Evolutionary conservation across 140 eudicot species (phyloP).

Genomic region (Cichorium intybus): DNA sequence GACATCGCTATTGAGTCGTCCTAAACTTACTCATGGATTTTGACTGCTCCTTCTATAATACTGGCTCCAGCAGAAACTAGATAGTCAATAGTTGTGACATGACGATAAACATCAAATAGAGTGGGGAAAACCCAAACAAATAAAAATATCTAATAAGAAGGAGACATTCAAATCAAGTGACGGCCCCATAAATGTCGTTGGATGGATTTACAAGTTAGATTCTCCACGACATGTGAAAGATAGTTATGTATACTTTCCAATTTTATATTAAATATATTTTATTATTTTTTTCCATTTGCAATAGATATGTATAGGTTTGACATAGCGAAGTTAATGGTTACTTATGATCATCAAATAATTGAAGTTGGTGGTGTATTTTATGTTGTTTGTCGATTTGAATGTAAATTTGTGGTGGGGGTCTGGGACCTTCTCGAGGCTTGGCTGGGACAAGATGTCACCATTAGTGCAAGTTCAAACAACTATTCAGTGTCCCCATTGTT

Average conservation of each 20-base stretch:
- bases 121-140: conserved; percentile 31
- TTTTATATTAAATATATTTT: neutral
- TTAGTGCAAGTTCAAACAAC: conserved; percentile 19
- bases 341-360: neutral
- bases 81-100: conserved; percentile 29
- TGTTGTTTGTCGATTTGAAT: conserved; percentile 22
- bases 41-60: conserved; percentile 7
- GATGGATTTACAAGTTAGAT: conserved; percentile 15
- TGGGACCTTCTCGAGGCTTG: conserved; percentile 16
- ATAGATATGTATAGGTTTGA: conserved; percentile 4
- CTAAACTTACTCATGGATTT: conserved; percentile 18
- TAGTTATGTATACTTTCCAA: neutral
- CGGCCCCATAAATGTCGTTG: conserved; percentile 26
- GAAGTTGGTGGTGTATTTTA: conserved; percentile 1
- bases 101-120: conserved; percentile 25
- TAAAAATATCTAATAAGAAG: conserved; percentile 17
- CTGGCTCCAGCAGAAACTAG: neutral
- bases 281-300: neutral
- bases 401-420: conserved; percentile 33
- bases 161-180: conserved; percentile 34
- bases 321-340: neutral
- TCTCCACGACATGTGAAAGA: conserved; percentile 5
- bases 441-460: conserved; percentile 24
- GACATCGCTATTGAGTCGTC: conserved; percentile 2
- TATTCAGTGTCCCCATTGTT: conserved; percentile 10